Conservation (phyloP, 805 yeast species). For the Candida boidinii region DNA sequence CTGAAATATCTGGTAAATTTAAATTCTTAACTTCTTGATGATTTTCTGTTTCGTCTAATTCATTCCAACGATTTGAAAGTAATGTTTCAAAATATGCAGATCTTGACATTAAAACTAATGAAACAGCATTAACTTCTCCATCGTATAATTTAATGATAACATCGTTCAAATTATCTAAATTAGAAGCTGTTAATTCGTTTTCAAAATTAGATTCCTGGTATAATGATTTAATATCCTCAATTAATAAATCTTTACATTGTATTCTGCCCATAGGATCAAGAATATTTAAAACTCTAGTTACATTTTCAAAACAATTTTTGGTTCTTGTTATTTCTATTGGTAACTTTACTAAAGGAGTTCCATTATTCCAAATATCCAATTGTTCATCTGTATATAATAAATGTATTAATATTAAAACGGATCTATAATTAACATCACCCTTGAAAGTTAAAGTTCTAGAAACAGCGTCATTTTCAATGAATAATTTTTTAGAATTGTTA, state of each 20-base stretch:
- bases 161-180: slow-evolving; percentile 21
- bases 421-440: slow-evolving; percentile 16
- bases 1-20: slow-evolving; percentile 34
- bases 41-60: slow-evolving; percentile 2
- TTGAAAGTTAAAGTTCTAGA: neutral
- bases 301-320: neutral
- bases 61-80: slow-evolving; percentile 47
- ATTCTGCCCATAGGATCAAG: slow-evolving; percentile 21
- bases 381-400: slow-evolving; percentile 40
- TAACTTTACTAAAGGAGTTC: slow-evolving; percentile 20
- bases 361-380: slow-evolving; percentile 37
- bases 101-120: slow-evolving; percentile 45
- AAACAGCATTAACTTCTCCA: slow-evolving; percentile 37
- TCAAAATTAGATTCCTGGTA: slow-evolving; percentile 5
- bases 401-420: slow-evolving; percentile 34
- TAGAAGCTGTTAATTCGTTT: neutral
- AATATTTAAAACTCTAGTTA: slow-evolving; percentile 14
- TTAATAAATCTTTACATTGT: slow-evolving; percentile 11
- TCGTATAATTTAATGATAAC: slow-evolving; percentile 37
- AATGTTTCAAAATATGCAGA: slow-evolving; percentile 57
- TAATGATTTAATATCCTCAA: slow-evolving; percentile 11
- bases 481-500: neutral
- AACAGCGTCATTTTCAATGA: slow-evolving; percentile 7
- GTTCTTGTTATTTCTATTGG: neutral
- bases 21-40: slow-evolving; percentile 17